Conservation (phyloP, 441 rosid species). For the Hypseocharis bilobata region DNA sequence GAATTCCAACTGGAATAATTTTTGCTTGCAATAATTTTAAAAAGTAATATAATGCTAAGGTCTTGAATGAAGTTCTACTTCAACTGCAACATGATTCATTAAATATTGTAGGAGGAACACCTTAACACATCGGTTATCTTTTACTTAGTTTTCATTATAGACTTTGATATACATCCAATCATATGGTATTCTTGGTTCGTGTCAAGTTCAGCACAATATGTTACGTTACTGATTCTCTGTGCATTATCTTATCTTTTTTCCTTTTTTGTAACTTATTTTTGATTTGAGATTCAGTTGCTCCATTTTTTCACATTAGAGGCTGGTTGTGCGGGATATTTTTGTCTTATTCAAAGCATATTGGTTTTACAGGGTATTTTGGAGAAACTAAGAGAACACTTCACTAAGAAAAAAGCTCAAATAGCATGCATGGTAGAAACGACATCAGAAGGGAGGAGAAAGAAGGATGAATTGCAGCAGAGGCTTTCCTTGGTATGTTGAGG, state of each 20-base stretch:
- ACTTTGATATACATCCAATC: background rate
- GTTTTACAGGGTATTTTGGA: slow-evolving; percentile 47
- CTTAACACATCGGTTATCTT: background rate
- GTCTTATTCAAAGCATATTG: slow-evolving; percentile 9
- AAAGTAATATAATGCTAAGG: background rate
- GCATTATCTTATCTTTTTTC: background rate
- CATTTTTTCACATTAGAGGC: background rate
- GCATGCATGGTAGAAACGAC: slow-evolving; percentile 55
- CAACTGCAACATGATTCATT: background rate
- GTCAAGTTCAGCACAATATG: background rate
- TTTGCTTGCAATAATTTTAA: background rate
- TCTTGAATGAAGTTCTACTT: background rate
- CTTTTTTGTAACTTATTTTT: background rate
- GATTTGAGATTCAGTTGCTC: background rate
- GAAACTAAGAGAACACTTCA: slow-evolving; percentile 36
- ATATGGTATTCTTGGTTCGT: background rate
- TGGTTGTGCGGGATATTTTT: background rate
- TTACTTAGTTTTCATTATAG: background rate
- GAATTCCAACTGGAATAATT: background rate
- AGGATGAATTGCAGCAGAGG: slow-evolving; percentile 46
- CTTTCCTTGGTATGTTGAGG: slow-evolving; percentile 46
- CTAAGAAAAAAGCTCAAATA: slow-evolving; percentile 60
- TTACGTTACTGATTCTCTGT: background rate
- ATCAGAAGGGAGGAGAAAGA: slow-evolving; percentile 53
- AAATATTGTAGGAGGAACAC: background rate